Base-by-base conservation (phyloP, 306 rosid genomes). In the Abrus precatorius region DNA sequence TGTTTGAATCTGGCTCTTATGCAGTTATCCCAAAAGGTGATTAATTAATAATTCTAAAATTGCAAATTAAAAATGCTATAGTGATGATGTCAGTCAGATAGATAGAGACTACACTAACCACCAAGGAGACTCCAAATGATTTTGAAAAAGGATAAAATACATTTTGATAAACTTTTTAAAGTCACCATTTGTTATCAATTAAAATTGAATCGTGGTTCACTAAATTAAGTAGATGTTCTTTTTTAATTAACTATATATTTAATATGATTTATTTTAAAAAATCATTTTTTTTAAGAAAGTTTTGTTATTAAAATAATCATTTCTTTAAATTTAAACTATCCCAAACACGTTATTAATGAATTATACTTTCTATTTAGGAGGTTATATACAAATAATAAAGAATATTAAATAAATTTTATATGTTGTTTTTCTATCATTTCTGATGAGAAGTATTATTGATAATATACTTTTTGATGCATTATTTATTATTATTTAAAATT, bases 1-100 rank as follows among this genome's bases (percentile, higher is more conserved):
- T 33, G n/a, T 45, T 50, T 69, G 14, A 34, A 28, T 50, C 2
- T 32, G 40, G 44, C 6, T n/a, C 72, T 82, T 60, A 76, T 82
- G 73, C 44, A 12, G 6, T 75, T 67, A 59, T 82, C 74, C 1
- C 7, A 40, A 7, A 27, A 66, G 45, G 10, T 49, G 33, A 59
- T 75, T 60, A 60, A 5, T 76, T 34, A 32, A 32, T 40, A 41
- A 52, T 67, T 50, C 28, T 28, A 64, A 52, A 1, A 34, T 2
- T 10, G n/a, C 54, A 11, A 75, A 61, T 34, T 47, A 12, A 64
- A 64, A 40, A 36, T 54, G 36, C 57, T 54, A n/a, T 2, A 30
- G 9, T 13, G 32, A 34, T 12, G 67, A 74, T 33, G 72, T 57
- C 69, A 59, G 56, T 43, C 34, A 13, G 20, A 52, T 34, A 33